phyloP scores from a whole-genome alignment of 2,329 filamentous ascomycete species.

The Claviceps monticola region DNA sequence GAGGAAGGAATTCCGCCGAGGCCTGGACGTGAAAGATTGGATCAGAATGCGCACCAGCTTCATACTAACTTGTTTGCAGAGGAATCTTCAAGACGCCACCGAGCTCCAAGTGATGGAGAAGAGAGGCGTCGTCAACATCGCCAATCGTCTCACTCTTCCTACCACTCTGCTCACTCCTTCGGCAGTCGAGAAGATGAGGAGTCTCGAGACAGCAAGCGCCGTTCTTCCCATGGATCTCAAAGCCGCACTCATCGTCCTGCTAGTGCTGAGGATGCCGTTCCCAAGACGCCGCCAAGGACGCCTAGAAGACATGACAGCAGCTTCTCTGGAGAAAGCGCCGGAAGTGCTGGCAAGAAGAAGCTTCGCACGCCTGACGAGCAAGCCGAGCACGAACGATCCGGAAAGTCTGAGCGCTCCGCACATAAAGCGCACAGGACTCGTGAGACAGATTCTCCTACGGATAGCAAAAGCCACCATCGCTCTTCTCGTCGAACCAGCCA shows the following conservation, averaged over 20 bases:
- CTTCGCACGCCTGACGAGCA: conserved; percentile 34
- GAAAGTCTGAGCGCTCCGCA: conserved; percentile 6
- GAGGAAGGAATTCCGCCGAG: conserved; percentile 12
- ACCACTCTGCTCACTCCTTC: conserved; percentile 20
- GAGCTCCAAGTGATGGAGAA: conserved; percentile 24
- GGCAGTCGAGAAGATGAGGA: conserved; percentile 20
- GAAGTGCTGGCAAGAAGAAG: conserved; percentile 19
- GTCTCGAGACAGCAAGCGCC: conserved; percentile 16
- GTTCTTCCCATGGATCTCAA: conserved; percentile 12
- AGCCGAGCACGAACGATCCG: conserved; percentile 32
- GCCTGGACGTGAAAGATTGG: background rate
- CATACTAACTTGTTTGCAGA: conserved; percentile 45
- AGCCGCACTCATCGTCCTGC: conserved; percentile 25
- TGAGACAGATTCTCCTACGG: conserved; percentile 19
- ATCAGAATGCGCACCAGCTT: conserved; percentile 18
- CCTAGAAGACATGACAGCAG: conserved; percentile 33
- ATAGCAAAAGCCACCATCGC: conserved; percentile 18
- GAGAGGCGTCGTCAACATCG: conserved; percentile 29
- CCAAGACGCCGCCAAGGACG: conserved; percentile 22
- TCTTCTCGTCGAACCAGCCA: conserved; percentile 29
- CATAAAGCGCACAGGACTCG: conserved; percentile 16
- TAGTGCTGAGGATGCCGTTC: conserved; percentile 20
- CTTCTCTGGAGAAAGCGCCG: conserved; percentile 27
- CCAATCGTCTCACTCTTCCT: conserved; percentile 11
- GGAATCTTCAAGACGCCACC: conserved; percentile 28